Percentiles rank a stretch among this genome's conserved stretches.
Conservation (phyloP, 805 yeast genomes). For the Clavispora santaluciae region DNA sequence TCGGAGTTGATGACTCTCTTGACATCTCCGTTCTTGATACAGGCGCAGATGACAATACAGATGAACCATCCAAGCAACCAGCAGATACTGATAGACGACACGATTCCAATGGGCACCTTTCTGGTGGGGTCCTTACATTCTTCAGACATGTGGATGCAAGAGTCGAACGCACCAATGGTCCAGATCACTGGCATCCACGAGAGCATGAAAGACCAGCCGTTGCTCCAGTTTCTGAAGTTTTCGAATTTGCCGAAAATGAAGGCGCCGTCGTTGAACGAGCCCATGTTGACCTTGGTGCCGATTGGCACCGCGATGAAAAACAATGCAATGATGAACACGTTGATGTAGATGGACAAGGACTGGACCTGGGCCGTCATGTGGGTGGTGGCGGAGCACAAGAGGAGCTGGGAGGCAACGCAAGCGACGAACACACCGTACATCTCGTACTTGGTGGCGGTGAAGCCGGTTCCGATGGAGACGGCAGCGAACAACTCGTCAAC, state of each 20-base stretch:
- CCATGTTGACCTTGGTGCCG: constrained; percentile 35
- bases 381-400: constrained; percentile 53
- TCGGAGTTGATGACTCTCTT: constrained; percentile 14
- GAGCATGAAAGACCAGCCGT: constrained; percentile 51
- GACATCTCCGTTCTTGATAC: constrained; percentile 41
- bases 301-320: constrained; percentile 61
- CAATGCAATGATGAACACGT: constrained; percentile 47
- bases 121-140: constrained; percentile 58
- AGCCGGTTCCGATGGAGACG: constrained; percentile 46
- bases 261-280: constrained; percentile 35
- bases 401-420: constrained; percentile 46
- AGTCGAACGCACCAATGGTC: constrained; percentile 69
- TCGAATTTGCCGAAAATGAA: constrained; percentile 51
- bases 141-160: constrained; percentile 65
- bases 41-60: constrained; percentile 35
- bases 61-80: constrained; percentile 49
- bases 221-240: constrained; percentile 50
- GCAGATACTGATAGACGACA: constrained; percentile 50
- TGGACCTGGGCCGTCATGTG: constrained; percentile 53
- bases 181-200: constrained; percentile 64
- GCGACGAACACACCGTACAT: constrained; percentile 64
- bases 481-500: constrained; percentile 55
- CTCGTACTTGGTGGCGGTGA: constrained; percentile 47
- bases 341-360: constrained; percentile 50
- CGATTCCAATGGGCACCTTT: constrained; percentile 61